Evolutionary conservation across 768 basidiomycete species (phyloP), one percentile per base, ranked within the genome.

Genomic region (Kwoniella europaea): DNA sequence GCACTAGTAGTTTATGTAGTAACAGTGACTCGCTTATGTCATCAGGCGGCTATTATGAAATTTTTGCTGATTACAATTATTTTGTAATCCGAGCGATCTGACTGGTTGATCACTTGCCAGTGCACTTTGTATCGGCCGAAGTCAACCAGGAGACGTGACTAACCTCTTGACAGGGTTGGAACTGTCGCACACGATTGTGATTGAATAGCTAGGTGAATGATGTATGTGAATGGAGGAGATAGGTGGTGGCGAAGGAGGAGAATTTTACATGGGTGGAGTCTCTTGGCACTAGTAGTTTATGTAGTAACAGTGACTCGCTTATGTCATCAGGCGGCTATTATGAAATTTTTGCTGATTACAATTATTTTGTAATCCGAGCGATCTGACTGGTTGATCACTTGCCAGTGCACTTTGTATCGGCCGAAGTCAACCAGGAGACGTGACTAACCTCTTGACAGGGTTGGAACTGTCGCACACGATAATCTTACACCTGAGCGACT

Each of bases 1-100:
- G 57, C 57, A 35, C 59, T 61, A 44, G 41, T 61, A 0, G 10
- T 22, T 61, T 42, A 20, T n/a, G 20, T 42, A 22, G 16, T 6
- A 61, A 43, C n/a, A 43, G 41, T 20, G 6, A 35, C 35, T 61
- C 59, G 59, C 59, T 61, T 61, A 61, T 61, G 59, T 61, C 59
- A 61, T 24, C 54, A n/a, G 20, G 10, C n/a, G 18, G 12, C 42
- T 24, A 15, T 42, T 61, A 20, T n/a, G 43, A 61, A 61, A 43
- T 61, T 61, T 61, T 41, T 3, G n/a, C 46, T 44, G 13, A 42
- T 20, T 61, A 61, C 24, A 13, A 61, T 15, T 15, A 13, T 61
- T 61, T 61, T 61, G 59, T 61, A 61, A 61, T 61, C 16, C 35
- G 18, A 22, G 59, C 24, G 35, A 20, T 61, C 22, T 61, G 18